These are phyloP conservation scores for Larix kaempferi DNA, from an alignment of 75 land plant genomes.

Conservation along the genomic window DNA sequence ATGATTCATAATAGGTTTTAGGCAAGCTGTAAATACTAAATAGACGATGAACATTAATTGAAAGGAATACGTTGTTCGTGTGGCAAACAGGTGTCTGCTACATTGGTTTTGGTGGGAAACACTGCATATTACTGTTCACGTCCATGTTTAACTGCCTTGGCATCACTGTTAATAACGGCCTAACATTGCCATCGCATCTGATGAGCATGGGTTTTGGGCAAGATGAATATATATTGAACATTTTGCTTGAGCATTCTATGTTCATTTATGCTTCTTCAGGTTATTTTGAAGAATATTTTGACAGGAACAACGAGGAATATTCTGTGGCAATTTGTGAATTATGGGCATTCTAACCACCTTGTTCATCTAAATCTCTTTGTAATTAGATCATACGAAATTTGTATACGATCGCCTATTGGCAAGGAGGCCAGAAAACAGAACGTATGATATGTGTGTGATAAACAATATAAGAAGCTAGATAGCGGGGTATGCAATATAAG, in stretches of 20 bases:
- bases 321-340: neutral
- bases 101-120: slow-evolving; percentile 1
- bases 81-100: neutral
- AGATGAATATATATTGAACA: neutral
- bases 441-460: neutral
- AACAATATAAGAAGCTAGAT: neutral
- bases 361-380: neutral
- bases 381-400: neutral
- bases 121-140: neutral
- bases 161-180: neutral
- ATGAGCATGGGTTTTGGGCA: neutral
- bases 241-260: neutral
- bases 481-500: no score
- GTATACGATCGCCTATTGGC: neutral
- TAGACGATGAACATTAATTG: slow-evolving; percentile 4
- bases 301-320: neutral
- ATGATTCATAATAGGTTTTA: slow-evolving; percentile 2
- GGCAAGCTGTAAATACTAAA: slow-evolving; percentile 1
- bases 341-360: neutral
- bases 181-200: neutral
- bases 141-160: neutral
- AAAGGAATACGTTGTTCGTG: neutral
- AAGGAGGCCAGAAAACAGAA: neutral
- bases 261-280: neutral
- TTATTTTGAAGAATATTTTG: neutral